Evolutionary conservation across 306 rosid genomes (phyloP).

Genomic region (Rubus parviflorus): DNA sequence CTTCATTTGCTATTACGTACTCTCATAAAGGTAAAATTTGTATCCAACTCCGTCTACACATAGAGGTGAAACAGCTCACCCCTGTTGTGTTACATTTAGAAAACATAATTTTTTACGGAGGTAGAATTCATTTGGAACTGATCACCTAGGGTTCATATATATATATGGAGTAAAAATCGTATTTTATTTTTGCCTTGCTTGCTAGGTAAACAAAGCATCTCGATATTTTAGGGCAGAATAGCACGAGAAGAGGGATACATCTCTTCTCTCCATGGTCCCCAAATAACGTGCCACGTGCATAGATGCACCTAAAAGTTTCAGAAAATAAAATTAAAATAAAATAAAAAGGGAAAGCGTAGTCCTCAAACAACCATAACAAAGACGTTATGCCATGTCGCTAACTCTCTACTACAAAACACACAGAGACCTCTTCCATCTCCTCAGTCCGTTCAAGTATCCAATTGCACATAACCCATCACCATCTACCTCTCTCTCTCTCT

Average conservation of each 20-base stretch:
- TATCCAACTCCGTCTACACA: too few relatives aligned
- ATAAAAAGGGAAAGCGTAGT: background rate
- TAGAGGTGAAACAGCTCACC: too few relatives aligned
- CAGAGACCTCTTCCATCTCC: background rate
- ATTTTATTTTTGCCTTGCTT: slow-evolving; percentile 10
- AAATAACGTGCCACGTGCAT: slow-evolving; percentile 56
- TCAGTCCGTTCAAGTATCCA: background rate
- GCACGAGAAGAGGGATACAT: background rate
- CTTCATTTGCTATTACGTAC: too few relatives aligned
- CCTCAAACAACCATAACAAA: slow-evolving; percentile 6
- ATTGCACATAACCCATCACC: background rate
- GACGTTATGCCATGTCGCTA: background rate
- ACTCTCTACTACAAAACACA: background rate
- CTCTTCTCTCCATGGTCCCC: slow-evolving; percentile 36
- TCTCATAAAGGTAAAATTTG: too few relatives aligned
- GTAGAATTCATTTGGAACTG: too few relatives aligned
- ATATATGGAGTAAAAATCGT: too few relatives aligned
- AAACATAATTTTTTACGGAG: too few relatives aligned
- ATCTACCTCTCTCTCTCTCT: background rate
- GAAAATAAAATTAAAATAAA: background rate
- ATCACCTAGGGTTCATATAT: too few relatives aligned
- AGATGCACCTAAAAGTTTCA: slow-evolving; percentile 51
- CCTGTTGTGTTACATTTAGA: too few relatives aligned
- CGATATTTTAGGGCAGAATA: background rate
- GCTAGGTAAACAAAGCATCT: slow-evolving; percentile 20